Evolutionary conservation across 1,284 basidiomycete genomes (phyloP).

Genomic region (Puccinia horiana): DNA sequence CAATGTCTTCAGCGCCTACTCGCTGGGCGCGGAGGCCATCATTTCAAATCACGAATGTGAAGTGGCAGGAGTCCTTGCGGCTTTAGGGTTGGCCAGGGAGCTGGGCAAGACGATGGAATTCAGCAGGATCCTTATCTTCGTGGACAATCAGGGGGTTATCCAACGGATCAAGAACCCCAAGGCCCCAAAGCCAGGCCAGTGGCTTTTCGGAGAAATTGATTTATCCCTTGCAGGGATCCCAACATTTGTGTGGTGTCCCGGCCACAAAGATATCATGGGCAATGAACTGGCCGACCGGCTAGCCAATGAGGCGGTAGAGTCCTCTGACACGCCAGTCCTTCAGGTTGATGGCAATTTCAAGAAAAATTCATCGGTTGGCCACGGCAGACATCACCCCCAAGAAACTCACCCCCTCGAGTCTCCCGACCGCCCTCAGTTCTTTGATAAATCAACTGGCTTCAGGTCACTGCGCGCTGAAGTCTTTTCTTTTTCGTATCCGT

Average conservation of each 20-base stretch:
- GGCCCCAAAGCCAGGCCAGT: background rate
- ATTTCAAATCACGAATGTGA: background rate
- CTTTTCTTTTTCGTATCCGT: too few species aligned
- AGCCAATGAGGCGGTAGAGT: background rate
- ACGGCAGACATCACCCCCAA: too few species aligned
- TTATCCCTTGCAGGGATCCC: background rate
- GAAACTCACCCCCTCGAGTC: too few species aligned
- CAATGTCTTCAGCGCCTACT: background rate
- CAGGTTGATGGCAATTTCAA: too few species aligned
- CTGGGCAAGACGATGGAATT: too few species aligned
- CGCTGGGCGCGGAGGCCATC: background rate
- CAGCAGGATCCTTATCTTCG: too few species aligned
- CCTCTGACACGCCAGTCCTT: background rate
- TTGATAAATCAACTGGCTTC: too few species aligned
- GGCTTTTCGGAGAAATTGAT: too few species aligned
- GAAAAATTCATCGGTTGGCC: background rate
- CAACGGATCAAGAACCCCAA: background rate
- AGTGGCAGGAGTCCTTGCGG: background rate
- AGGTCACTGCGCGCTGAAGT: too few species aligned
- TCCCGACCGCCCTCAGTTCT: too few species aligned
- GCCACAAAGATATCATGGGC: background rate
- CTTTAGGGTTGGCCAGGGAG: background rate
- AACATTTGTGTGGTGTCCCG: background rate
- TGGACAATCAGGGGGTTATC: background rate
- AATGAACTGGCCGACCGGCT: background rate